Conservation (phyloP, 2,329 filamentous ascomycete genomes). For the Didymella lethalis region DNA sequence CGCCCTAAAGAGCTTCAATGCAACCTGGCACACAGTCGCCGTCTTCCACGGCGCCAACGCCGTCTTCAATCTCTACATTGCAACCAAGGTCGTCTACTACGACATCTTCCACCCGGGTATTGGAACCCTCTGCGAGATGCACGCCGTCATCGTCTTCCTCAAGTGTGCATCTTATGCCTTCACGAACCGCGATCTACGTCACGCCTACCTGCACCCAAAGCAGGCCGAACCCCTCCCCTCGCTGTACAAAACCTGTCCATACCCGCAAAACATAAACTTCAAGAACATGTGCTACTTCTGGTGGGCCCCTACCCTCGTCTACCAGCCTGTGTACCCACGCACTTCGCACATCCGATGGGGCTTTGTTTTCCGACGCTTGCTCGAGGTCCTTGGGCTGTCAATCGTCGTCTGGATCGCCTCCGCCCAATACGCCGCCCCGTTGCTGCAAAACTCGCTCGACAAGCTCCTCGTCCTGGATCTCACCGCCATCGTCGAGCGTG, state of each 20-base stretch:
- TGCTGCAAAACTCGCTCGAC: constrained; percentile 87
- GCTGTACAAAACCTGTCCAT: constrained; percentile 83
- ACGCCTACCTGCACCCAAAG: constrained; percentile 83
- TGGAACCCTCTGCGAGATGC: constrained; percentile 86
- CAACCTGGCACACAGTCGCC: constrained; percentile 81
- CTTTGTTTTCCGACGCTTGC: constrained; percentile 83
- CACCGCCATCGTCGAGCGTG: constrained; percentile 81
- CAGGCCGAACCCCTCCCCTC: constrained; percentile 77
- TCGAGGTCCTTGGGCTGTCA: constrained; percentile 77
- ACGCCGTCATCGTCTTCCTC: constrained; percentile 94
- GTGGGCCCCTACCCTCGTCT: constrained; percentile 96
- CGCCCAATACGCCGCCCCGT: constrained; percentile 91
- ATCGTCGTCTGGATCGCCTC: constrained; percentile 95
- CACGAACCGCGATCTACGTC: constrained; percentile 93
- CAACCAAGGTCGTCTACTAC: constrained; percentile 87
- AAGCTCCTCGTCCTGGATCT: constrained; percentile 84
- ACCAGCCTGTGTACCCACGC: constrained; percentile 95
- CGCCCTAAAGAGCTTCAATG: constrained; percentile 69
- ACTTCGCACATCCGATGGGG: constrained; percentile 82
- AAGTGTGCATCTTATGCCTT: constrained; percentile 96
- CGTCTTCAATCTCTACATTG: constrained; percentile 78
- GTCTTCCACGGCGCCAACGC: constrained; percentile 85
- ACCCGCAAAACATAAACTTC: constrained; percentile 89
- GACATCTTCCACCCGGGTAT: constrained; percentile 92
- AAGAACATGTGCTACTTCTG: constrained; percentile 92